These are phyloP conservation scores for Ogataea degrootiae DNA, from an alignment of 805 yeast species.

Conservation along the genomic window DNA sequence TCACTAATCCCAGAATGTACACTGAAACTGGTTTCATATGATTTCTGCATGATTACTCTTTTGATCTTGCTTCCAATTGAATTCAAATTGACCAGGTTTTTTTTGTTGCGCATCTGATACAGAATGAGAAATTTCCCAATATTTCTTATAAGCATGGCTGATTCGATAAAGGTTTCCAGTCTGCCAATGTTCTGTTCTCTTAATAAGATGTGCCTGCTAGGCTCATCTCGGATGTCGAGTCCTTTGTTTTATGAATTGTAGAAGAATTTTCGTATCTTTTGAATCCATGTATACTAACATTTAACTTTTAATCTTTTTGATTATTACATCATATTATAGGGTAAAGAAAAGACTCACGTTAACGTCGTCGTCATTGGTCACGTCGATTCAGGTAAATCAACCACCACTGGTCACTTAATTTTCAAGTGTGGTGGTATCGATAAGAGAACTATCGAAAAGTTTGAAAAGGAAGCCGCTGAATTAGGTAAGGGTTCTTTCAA, in stretches of 20 bases:
- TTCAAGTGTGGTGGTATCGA: slow-evolving; percentile 99
- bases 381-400: slow-evolving; percentile 99
- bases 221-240: no score
- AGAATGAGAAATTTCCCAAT: no score
- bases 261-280: neutral
- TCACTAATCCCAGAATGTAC: no score
- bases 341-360: slow-evolving; percentile 96
- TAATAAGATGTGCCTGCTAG: no score
- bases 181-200: no score
- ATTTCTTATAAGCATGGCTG: no score
- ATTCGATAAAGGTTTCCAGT: no score
- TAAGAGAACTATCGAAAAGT: slow-evolving; percentile 98
- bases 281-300: neutral
- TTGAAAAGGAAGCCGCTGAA: slow-evolving; percentile 97
- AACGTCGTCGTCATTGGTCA: slow-evolving; percentile 99
- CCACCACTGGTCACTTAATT: slow-evolving; percentile 99
- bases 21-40: no score
- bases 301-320: neutral
- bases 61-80: no score
- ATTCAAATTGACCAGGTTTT: no score
- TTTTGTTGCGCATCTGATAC: no score
- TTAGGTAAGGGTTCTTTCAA: slow-evolving; percentile 96
- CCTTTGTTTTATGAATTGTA: neutral
- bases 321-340: slow-evolving; percentile 36
- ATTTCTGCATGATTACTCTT: no score